Conservation (phyloP, 768 basidiomycete species). For the Amanita phalloides region DNA sequence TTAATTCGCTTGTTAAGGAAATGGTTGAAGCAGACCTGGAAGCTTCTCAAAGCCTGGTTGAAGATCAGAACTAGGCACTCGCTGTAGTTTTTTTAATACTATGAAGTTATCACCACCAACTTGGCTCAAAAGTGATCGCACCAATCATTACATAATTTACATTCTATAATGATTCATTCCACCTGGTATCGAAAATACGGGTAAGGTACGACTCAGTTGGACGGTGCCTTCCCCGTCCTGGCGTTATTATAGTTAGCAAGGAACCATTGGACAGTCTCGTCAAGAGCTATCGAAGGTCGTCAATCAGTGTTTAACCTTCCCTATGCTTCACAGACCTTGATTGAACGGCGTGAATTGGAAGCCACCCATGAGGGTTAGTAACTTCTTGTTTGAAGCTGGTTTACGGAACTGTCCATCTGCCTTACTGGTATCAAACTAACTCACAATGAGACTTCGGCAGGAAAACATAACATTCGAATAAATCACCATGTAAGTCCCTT, state of each 20-base stretch:
- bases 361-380: conserved; percentile 61
- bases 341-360: conserved; percentile 93
- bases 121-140: too few relatives aligned
- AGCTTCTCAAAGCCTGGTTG: conserved; percentile 62
- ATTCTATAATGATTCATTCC: neutral
- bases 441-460: neutral
- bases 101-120: neutral
- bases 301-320: neutral
- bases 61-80: conserved; percentile 64
- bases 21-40: conserved; percentile 83
- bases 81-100: neutral
- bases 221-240: conserved; percentile 34
- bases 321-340: conserved; percentile 35
- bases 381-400: conserved; percentile 88
- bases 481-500: conserved; percentile 60
- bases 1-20: conserved; percentile 79
- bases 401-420: conserved; percentile 96
- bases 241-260: conserved; percentile 68
- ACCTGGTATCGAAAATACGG: neutral
- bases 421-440: conserved; percentile 71
- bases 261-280: conserved; percentile 82
- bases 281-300: conserved; percentile 42
- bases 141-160: neutral
- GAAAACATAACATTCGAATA: neutral
- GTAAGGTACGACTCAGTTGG: neutral